Conservation (phyloP, 176 grass and related monocot species). For the Aegilops speltoides region DNA sequence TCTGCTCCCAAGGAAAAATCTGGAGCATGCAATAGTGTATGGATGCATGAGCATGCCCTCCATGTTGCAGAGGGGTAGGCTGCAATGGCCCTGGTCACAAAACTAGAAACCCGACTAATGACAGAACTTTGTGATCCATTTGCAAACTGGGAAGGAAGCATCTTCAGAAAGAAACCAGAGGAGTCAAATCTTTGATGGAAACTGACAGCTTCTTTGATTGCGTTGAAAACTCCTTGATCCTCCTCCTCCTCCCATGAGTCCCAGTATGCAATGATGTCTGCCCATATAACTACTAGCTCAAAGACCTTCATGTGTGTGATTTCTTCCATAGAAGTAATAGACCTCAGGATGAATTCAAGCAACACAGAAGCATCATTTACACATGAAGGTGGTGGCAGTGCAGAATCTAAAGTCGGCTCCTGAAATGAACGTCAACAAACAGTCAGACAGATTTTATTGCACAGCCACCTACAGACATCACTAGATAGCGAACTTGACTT, state of each 20-base stretch:
- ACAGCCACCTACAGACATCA: neutral
- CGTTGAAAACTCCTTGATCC: conserved; percentile 72
- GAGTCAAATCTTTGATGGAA: conserved; percentile 63
- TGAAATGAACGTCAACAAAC: conserved; percentile 25
- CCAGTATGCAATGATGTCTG: conserved; percentile 61
- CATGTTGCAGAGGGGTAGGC: conserved; percentile 79
- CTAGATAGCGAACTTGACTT: conserved; percentile 8
- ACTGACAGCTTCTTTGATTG: conserved; percentile 72
- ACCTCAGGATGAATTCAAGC: conserved; percentile 70
- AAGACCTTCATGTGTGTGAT: conserved; percentile 53
- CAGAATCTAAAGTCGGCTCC: conserved; percentile 5
- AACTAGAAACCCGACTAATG: conserved; percentile 60
- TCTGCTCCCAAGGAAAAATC: conserved; percentile 42
- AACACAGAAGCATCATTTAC: conserved; percentile 79
- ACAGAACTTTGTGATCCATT: conserved; percentile 48
- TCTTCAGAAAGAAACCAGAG: conserved; percentile 48
- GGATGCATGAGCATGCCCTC: conserved; percentile 81
- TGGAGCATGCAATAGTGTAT: conserved; percentile 64
- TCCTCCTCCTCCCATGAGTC: conserved; percentile 90
- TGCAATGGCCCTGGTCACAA: conserved; percentile 61
- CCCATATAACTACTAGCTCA: conserved; percentile 69
- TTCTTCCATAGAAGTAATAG: conserved; percentile 54
- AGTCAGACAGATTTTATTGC: neutral
- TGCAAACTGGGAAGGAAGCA: conserved; percentile 37
- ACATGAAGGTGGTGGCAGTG: conserved; percentile 61